Conservation (phyloP, 179 eudicot species). For the Amaranthus tricolor region DNA sequence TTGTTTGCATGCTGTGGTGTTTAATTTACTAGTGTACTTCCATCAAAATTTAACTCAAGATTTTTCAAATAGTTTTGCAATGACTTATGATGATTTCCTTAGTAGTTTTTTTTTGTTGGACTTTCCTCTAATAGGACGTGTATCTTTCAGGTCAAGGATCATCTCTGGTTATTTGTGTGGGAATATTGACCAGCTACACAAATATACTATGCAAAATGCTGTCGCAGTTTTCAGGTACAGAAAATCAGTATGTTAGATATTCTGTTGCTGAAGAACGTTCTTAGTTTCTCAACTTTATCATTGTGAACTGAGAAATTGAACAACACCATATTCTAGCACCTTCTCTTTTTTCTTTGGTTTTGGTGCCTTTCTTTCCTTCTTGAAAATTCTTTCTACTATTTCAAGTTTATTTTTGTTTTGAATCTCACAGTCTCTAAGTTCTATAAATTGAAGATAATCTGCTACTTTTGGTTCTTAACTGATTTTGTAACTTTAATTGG, state of each 20-base stretch:
- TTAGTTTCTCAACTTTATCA: neutral
- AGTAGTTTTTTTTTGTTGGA: neutral
- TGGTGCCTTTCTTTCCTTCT: neutral
- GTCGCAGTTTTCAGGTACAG: slow-evolving; percentile 75
- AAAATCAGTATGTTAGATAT: neutral
- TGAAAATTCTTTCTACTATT: neutral
- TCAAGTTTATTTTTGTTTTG: too few relatives aligned
- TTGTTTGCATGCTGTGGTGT: neutral
- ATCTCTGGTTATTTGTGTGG: slow-evolving; percentile 84
- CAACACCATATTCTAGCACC: neutral
- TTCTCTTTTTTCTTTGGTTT: neutral
- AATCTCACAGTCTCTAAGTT: too few relatives aligned
- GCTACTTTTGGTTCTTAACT: too few relatives aligned
- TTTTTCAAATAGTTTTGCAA: neutral
- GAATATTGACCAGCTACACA: slow-evolving; percentile 88
- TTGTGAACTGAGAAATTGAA: neutral
- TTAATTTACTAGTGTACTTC: neutral
- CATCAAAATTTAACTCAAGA: neutral
- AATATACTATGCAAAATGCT: slow-evolving; percentile 84
- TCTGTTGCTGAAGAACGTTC: neutral
- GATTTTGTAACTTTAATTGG: too few relatives aligned
- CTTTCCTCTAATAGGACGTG: slow-evolving; percentile 18
- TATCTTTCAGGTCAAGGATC: slow-evolving; percentile 86
- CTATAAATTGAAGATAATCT: too few relatives aligned
- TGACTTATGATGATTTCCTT: neutral